Evolutionary conservation across 2,329 filamentous ascomycete genomes (phyloP).

Genomic region (Penicillium rolfsii): DNA sequence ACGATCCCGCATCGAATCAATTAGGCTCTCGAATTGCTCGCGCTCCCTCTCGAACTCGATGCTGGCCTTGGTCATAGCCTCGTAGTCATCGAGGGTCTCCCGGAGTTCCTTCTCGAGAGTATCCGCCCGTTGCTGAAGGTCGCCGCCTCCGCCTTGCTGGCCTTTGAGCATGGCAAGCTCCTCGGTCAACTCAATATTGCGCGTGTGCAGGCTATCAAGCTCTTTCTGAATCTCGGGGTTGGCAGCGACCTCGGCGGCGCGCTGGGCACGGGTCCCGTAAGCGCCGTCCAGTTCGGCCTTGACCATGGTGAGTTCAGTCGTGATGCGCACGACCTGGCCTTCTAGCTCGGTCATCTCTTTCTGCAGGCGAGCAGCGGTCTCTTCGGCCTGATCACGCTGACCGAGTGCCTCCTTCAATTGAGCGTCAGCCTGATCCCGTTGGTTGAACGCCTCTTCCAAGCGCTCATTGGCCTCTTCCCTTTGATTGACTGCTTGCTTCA

Average conservation of each 20-base stretch:
- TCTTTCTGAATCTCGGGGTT: conserved; percentile 63
- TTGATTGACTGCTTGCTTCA: too few relatives aligned
- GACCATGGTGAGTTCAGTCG: conserved; percentile 84
- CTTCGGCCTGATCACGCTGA: conserved; percentile 39
- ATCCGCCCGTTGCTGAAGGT: conserved; percentile 54
- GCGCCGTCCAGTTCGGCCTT: conserved; percentile 91
- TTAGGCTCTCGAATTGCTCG: conserved; percentile 63
- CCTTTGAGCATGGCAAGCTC: conserved; percentile 52
- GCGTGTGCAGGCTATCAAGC: conserved; percentile 58
- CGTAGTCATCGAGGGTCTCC: conserved; percentile 71
- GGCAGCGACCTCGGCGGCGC: conserved; percentile 66
- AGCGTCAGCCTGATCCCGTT: background rate
- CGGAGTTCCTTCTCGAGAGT: conserved; percentile 66
- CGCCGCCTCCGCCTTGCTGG: conserved; percentile 40
- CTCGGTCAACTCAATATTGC: conserved; percentile 51
- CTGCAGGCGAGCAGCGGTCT: conserved; percentile 48
- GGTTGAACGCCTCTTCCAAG: background rate
- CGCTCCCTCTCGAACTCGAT: conserved; percentile 74
- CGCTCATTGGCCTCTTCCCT: too few relatives aligned
- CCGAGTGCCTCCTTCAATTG: conserved; percentile 29
- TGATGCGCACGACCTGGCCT: conserved; percentile 65
- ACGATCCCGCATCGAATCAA: conserved; percentile 67
- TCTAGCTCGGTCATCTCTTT: conserved; percentile 60
- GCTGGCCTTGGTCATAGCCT: conserved; percentile 69
- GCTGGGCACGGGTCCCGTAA: conserved; percentile 75